Evolutionary conservation across 2,329 filamentous ascomycete species (phyloP).

Genomic region (Monilinia polystroma): DNA sequence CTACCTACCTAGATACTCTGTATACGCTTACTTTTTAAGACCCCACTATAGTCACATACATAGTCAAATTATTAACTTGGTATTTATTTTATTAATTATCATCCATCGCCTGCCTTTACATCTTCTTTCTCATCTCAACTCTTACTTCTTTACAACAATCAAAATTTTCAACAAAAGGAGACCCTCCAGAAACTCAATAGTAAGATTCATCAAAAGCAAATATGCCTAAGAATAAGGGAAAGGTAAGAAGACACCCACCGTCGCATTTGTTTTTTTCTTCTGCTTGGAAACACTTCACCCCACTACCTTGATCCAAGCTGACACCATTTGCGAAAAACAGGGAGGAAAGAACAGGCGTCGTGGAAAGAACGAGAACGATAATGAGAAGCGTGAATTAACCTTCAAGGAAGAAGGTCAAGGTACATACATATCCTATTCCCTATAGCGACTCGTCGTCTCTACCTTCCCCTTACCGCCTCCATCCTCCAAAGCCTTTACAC

Average conservation of each 20-base stretch:
- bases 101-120: too few relatives aligned
- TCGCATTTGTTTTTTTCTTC: background rate
- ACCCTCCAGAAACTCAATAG: slow-evolving; percentile 5
- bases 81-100: too few relatives aligned
- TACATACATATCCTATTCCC: slow-evolving; percentile 40
- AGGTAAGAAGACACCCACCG: slow-evolving; percentile 57
- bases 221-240: slow-evolving; percentile 99
- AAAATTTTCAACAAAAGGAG: background rate
- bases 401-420: slow-evolving; percentile 98
- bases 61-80: too few relatives aligned
- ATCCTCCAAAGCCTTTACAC: slow-evolving; percentile 44
- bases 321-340: slow-evolving; percentile 49
- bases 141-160: background rate
- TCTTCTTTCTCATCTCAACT: background rate
- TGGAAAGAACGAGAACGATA: slow-evolving; percentile 99
- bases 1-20: too few relatives aligned
- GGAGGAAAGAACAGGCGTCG: slow-evolving; percentile 98
- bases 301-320: slow-evolving; percentile 10
- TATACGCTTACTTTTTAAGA: too few relatives aligned
- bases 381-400: slow-evolving; percentile 96
- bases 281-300: background rate
- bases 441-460: slow-evolving; percentile 6
- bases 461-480: slow-evolving; percentile 16
- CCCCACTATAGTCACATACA: too few relatives aligned
- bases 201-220: slow-evolving; percentile 42